A percentile compares a stretch with the other conserved stretches of the same genome.
These are phyloP conservation scores for Fusarium sp. DNA, from an alignment of 2,329 filamentous ascomycete genomes.

Conservation along the genomic window DNA sequence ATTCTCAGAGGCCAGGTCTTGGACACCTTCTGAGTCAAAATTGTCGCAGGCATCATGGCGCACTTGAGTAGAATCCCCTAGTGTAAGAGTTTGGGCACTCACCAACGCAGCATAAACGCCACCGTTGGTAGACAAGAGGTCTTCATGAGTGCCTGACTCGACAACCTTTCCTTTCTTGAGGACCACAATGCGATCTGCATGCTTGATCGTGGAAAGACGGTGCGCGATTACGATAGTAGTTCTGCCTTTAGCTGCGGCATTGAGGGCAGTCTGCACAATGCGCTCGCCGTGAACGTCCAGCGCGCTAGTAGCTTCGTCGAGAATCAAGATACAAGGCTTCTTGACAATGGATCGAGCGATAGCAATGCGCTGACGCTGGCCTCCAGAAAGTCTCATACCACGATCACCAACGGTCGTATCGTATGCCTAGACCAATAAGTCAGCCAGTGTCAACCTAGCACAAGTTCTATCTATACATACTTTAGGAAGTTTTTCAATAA, in stretches of 20 bases:
- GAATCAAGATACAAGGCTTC: slow-evolving; percentile 78
- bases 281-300: slow-evolving; percentile 69
- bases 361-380: slow-evolving; percentile 85
- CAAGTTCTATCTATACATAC: slow-evolving; percentile 46
- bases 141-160: slow-evolving; percentile 83
- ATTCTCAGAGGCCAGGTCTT: no score
- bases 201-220: slow-evolving; percentile 80
- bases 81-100: slow-evolving; percentile 71
- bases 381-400: slow-evolving; percentile 84
- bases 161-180: slow-evolving; percentile 78
- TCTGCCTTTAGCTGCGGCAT: slow-evolving; percentile 72
- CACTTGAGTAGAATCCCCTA: slow-evolving; percentile 63
- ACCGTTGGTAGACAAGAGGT: slow-evolving; percentile 71
- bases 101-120: slow-evolving; percentile 80
- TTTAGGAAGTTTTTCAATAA: slow-evolving; percentile 74
- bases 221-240: slow-evolving; percentile 84
- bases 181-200: slow-evolving; percentile 85
- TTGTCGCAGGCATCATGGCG: slow-evolving; percentile 28
- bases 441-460: no score
- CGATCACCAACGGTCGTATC: slow-evolving; percentile 82
- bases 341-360: slow-evolving; percentile 83
- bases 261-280: slow-evolving; percentile 76
- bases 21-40: no score
- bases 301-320: slow-evolving; percentile 84
- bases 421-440: slow-evolving; percentile 67